phyloP scores from a whole-genome alignment of 202 grass and related monocot species.

The Zizania palustris region DNA sequence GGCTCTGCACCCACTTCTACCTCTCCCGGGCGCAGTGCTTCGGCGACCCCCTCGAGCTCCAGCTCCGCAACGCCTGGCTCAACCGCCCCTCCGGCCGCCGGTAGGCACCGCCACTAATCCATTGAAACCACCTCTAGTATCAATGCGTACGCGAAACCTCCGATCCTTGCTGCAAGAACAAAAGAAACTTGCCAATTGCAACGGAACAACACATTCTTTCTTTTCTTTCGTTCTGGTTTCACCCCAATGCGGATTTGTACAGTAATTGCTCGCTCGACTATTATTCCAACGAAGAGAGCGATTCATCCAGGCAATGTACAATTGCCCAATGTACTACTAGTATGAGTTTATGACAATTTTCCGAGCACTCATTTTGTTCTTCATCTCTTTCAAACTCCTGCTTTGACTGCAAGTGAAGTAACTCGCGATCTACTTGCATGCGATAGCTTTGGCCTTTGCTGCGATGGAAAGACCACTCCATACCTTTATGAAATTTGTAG shows the following conservation, averaged over 20 bases:
- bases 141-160: slow-evolving; percentile 1
- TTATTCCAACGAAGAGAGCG: slow-evolving; percentile 29
- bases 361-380: neutral
- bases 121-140: neutral
- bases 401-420: neutral
- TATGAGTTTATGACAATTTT: neutral
- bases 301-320: slow-evolving; percentile 10
- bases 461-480: too few relatives aligned
- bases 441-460: too few relatives aligned
- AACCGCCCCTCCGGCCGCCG: slow-evolving; percentile 51
- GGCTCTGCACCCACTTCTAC: slow-evolving; percentile 89
- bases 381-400: neutral
- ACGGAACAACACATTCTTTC: neutral
- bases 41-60: slow-evolving; percentile 71
- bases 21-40: slow-evolving; percentile 76
- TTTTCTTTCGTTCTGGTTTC: neutral
- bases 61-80: slow-evolving; percentile 80
- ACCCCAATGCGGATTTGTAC: slow-evolving; percentile 36
- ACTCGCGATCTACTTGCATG: too few relatives aligned
- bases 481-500: too few relatives aligned
- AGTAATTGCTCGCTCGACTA: slow-evolving; percentile 34
- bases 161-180: slow-evolving; percentile 14
- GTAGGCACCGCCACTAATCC: slow-evolving; percentile 24
- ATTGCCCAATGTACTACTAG: neutral
- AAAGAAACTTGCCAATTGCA: slow-evolving; percentile 5